These are phyloP conservation scores for Zalaria sp. DNA, from an alignment of 2,329 filamentous ascomycete genomes.

Conservation along the genomic window DNA sequence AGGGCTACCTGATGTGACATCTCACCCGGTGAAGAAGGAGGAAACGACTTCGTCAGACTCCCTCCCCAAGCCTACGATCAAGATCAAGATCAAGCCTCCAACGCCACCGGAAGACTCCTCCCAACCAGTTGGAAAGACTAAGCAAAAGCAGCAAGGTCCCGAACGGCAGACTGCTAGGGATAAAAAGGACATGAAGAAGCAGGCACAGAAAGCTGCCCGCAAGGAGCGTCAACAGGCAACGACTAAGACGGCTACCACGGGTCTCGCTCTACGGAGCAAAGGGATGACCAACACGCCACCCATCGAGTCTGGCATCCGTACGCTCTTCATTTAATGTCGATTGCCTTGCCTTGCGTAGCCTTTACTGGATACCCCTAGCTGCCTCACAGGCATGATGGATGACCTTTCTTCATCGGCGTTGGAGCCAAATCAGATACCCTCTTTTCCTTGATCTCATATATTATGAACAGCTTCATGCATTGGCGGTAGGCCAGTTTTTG, in stretches of 20 bases:
- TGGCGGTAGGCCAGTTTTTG: background rate
- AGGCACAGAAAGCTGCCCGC: conserved; percentile 25
- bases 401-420: background rate
- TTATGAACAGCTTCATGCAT: background rate
- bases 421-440: background rate
- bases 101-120: conserved; percentile 13
- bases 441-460: background rate
- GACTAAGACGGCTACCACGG: conserved; percentile 7
- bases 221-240: conserved; percentile 22
- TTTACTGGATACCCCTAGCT: too few species aligned
- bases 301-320: conserved; percentile 19
- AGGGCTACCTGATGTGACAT: background rate
- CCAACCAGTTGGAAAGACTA: conserved; percentile 13
- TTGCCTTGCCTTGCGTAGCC: background rate
- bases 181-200: conserved; percentile 25
- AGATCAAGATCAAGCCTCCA: conserved; percentile 20
- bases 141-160: conserved; percentile 20
- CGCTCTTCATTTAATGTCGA: conserved; percentile 21
- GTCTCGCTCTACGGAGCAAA: conserved; percentile 16
- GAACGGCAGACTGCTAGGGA: conserved; percentile 20
- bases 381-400: too few species aligned
- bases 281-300: conserved; percentile 19
- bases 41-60: conserved; percentile 1
- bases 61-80: conserved; percentile 8
- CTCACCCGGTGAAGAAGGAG: conserved; percentile 3